phyloP scores from a whole-genome alignment of 1,139 yeast genomes.

The Pichia cactophila region DNA sequence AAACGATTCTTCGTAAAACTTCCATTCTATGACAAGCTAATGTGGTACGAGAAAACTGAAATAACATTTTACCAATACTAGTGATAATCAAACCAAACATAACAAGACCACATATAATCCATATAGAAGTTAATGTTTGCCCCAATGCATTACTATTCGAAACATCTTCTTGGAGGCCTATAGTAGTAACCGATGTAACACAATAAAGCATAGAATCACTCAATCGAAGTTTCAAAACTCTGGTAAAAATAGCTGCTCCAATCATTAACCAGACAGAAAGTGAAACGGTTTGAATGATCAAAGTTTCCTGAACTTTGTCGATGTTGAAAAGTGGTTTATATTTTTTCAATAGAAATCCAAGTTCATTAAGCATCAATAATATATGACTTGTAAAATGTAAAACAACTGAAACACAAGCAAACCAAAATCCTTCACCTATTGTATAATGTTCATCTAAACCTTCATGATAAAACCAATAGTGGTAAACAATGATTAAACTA shows the following conservation, averaged over 20 bases:
- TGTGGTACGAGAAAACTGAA: conserved; percentile 53
- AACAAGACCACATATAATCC: conserved; percentile 62
- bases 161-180: conserved; percentile 70
- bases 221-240: conserved; percentile 37
- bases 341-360: conserved; percentile 50
- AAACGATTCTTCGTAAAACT: conserved; percentile 10
- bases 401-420: conserved; percentile 55
- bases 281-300: conserved; percentile 63
- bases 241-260: conserved; percentile 55
- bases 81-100: conserved; percentile 66
- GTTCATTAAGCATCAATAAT: conserved; percentile 47
- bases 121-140: conserved; percentile 51
- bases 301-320: conserved; percentile 55
- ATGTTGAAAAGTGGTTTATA: conserved; percentile 67
- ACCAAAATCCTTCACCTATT: conserved; percentile 68
- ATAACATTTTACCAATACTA: conserved; percentile 58
- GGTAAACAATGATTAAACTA: conserved; percentile 36
- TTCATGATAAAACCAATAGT: conserved; percentile 17
- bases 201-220: conserved; percentile 66
- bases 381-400: conserved; percentile 52
- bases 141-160: conserved; percentile 39
- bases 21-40: conserved; percentile 58
- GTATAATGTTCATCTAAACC: conserved; percentile 17
- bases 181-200: conserved; percentile 63
- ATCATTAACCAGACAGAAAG: conserved; percentile 61